These are phyloP conservation scores for Cardamine resedifolia DNA, from an alignment of 345 rosid species.

Conservation along the genomic window DNA sequence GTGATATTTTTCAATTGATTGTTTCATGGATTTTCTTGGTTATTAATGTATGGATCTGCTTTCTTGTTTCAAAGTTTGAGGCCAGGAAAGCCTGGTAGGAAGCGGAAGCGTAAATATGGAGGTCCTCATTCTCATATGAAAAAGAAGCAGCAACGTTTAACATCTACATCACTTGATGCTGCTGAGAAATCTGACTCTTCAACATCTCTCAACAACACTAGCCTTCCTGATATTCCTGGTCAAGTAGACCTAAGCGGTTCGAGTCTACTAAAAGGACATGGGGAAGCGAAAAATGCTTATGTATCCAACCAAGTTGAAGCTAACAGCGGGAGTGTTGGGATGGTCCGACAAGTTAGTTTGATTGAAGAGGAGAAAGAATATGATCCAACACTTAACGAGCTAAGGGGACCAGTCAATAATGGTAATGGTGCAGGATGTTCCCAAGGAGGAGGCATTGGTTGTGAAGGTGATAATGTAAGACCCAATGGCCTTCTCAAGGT, in stretches of 20 bases:
- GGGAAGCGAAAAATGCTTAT: slow-evolving; percentile 36
- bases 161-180: slow-evolving; percentile 35
- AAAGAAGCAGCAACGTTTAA: slow-evolving; percentile 64
- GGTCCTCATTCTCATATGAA: slow-evolving; percentile 56
- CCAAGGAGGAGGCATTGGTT: slow-evolving; percentile 45
- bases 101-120: slow-evolving; percentile 77
- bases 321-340: slow-evolving; percentile 45
- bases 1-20: background rate
- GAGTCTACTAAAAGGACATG: slow-evolving; percentile 42
- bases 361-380: slow-evolving; percentile 60
- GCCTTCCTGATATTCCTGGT: slow-evolving; percentile 38
- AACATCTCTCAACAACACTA: slow-evolving; percentile 42
- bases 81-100: slow-evolving; percentile 73
- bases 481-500: slow-evolving; percentile 51
- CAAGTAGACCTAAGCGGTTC: slow-evolving; percentile 37
- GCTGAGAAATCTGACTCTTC: slow-evolving; percentile 46
- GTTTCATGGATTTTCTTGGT: background rate
- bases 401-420: slow-evolving; percentile 51
- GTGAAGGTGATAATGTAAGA: slow-evolving; percentile 47
- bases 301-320: slow-evolving; percentile 43
- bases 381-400: slow-evolving; percentile 88
- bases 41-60: slow-evolving; percentile 4
- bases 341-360: slow-evolving; percentile 34
- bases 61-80: slow-evolving; percentile 53
- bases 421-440: slow-evolving; percentile 50